Evolutionary conservation across 768 basidiomycete genomes (phyloP).

Genomic region (Boletus huronensis): DNA sequence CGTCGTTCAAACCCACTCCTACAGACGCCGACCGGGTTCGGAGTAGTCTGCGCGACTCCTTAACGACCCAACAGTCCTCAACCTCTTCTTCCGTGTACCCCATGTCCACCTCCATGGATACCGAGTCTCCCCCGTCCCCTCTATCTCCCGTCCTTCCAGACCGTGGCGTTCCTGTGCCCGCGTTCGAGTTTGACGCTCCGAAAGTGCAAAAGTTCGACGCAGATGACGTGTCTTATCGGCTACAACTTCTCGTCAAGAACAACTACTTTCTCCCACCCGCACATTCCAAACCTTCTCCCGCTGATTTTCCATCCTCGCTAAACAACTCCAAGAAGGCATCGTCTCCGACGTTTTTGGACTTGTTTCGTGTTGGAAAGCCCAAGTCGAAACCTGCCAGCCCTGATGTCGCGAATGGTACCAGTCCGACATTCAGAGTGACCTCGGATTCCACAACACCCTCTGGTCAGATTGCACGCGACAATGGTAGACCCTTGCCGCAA

Average conservation of each 20-base stretch:
- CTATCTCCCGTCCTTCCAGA: slow-evolving; percentile 48
- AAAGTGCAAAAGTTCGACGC: slow-evolving; percentile 52
- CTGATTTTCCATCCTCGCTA: slow-evolving; percentile 49
- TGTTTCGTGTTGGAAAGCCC: slow-evolving; percentile 66
- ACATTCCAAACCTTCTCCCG: slow-evolving; percentile 73
- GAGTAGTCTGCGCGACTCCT: slow-evolving; percentile 53
- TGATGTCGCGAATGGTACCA: slow-evolving; percentile 34
- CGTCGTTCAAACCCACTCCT: slow-evolving; percentile 29
- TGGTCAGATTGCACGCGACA: slow-evolving; percentile 38
- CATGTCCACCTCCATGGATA: slow-evolving; percentile 61
- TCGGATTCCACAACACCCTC: slow-evolving; percentile 58
- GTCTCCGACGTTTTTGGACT: slow-evolving; percentile 56
- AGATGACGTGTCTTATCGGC: slow-evolving; percentile 83
- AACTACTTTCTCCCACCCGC: slow-evolving; percentile 88
- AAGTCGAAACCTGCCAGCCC: slow-evolving; percentile 63
- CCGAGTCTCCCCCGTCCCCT: slow-evolving; percentile 64
- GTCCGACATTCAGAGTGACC: slow-evolving; percentile 58
- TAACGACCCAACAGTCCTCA: slow-evolving; percentile 60
- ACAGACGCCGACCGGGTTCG: slow-evolving; percentile 38
- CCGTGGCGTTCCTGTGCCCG: slow-evolving; percentile 42
- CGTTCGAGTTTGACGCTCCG: slow-evolving; percentile 47
- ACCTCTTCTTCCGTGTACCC: slow-evolving; percentile 80
- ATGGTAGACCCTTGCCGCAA: slow-evolving; percentile 37
- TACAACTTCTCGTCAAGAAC: slow-evolving; percentile 81
- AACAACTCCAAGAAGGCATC: slow-evolving; percentile 42